Conservation (phyloP, 2,329 filamentous ascomycete species). For the Ceratocystis papillata region DNA sequence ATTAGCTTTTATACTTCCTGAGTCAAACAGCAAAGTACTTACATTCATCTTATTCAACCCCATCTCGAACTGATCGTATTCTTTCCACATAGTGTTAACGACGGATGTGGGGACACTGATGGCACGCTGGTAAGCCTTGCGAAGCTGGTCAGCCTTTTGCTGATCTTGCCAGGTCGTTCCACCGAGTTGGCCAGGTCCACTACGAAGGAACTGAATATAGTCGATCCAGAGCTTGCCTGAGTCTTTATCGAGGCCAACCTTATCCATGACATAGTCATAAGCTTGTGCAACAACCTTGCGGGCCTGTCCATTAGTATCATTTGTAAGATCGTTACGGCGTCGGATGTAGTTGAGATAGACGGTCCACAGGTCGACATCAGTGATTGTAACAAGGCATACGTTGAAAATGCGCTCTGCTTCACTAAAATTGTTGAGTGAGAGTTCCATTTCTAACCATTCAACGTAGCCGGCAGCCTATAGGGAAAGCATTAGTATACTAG, state of each 20-base stretch:
- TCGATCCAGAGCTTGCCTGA: constrained; percentile 86
- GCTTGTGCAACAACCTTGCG: constrained; percentile 71
- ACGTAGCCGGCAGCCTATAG: constrained; percentile 84
- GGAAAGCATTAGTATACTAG: not conserved
- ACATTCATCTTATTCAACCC: constrained; percentile 84
- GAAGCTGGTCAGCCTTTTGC: constrained; percentile 91
- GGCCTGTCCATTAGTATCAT: constrained; percentile 64
- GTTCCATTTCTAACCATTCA: constrained; percentile 78
- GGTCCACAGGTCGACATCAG: constrained; percentile 80
- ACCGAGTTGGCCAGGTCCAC: constrained; percentile 72
- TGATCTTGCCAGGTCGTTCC: constrained; percentile 90
- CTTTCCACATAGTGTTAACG: constrained; percentile 82
- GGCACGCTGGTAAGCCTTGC: constrained; percentile 85
- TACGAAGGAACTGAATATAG: constrained; percentile 87
- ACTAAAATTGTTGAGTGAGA: constrained; percentile 70
- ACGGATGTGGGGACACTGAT: constrained; percentile 77
- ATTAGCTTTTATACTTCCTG: not conserved
- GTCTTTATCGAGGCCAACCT: constrained; percentile 84
- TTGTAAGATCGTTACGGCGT: constrained; percentile 70
- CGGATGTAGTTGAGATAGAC: constrained; percentile 93
- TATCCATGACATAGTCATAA: constrained; percentile 84
- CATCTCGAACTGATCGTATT: constrained; percentile 96
- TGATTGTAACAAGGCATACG: constrained; percentile 63
- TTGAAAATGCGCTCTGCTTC: constrained; percentile 76
- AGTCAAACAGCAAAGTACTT: constrained; percentile 30